Evolutionary conservation across 2,329 filamentous ascomycete species (phyloP).

Genomic region (Exophiala bonariae): DNA sequence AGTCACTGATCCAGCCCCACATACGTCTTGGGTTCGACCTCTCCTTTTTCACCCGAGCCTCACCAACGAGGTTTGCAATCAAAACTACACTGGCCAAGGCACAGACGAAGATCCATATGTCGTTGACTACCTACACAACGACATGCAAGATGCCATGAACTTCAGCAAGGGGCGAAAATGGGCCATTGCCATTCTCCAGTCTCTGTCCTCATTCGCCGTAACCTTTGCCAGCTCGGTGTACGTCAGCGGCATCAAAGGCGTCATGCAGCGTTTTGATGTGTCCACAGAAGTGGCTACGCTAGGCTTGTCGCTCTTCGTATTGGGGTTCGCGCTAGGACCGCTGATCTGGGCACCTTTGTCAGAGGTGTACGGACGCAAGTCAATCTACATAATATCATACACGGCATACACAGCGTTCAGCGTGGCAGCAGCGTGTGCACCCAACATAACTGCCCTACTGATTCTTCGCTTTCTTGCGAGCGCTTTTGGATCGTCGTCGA

Average conservation of each 20-base stretch:
- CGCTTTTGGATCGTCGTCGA: slow-evolving; percentile 47
- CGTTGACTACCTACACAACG: slow-evolving; percentile 43
- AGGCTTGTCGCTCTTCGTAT: slow-evolving; percentile 50
- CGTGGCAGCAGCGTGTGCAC: slow-evolving; percentile 62
- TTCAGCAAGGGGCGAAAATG: slow-evolving; percentile 40
- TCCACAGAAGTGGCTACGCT: slow-evolving; percentile 47
- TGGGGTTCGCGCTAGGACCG: slow-evolving; percentile 60
- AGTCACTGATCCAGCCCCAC: slow-evolving; percentile 20
- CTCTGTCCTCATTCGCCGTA: slow-evolving; percentile 59
- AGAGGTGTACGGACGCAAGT: slow-evolving; percentile 30
- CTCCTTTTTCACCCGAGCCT: slow-evolving; percentile 20
- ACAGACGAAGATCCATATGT: slow-evolving; percentile 44
- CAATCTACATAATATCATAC: slow-evolving; percentile 60
- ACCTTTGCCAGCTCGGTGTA: slow-evolving; percentile 57
- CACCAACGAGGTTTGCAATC: slow-evolving; percentile 30
- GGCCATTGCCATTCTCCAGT: slow-evolving; percentile 34
- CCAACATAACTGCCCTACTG: slow-evolving; percentile 67
- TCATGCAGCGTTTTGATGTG: slow-evolving; percentile 51
- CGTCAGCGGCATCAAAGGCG: slow-evolving; percentile 55
- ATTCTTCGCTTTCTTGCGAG: slow-evolving; percentile 61
- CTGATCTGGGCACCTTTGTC: slow-evolving; percentile 45
- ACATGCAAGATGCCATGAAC: slow-evolving; percentile 43
- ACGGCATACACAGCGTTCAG: slow-evolving; percentile 63
- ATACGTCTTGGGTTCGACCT: slow-evolving; percentile 20
- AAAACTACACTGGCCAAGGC: slow-evolving; percentile 37